These are phyloP conservation scores for Aspergillus pseudoterreus DNA, from an alignment of 2,329 filamentous ascomycete genomes.

Conservation along the genomic window DNA sequence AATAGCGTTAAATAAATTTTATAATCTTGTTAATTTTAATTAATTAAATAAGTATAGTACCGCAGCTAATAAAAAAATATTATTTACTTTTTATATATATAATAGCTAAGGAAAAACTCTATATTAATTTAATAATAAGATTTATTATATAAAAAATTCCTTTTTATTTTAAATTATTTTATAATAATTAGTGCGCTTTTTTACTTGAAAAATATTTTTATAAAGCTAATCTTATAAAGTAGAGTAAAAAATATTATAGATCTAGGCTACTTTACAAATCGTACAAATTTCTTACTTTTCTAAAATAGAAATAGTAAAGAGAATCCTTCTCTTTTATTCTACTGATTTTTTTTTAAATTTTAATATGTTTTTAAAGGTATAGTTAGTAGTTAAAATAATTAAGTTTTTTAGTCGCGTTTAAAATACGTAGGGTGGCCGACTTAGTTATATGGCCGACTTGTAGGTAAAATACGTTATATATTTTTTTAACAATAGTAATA, in stretches of 20 bases:
- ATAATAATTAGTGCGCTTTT: background rate
- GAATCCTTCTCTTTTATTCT: conserved; percentile 3
- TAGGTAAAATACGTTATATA: no score
- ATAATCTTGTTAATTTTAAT: conserved; percentile 3
- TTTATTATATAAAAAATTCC: background rate
- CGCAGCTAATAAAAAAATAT: background rate
- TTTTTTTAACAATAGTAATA: no score
- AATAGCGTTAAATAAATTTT: conserved; percentile 6
- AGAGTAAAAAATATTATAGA: conserved; percentile 3
- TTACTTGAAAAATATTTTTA: background rate
- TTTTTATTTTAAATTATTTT: background rate
- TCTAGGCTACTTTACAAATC: conserved; percentile 1
- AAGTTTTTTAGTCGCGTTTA: no score
- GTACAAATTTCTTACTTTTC: background rate
- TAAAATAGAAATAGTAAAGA: conserved; percentile 2
- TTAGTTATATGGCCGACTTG: no score
- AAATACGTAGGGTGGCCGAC: no score
- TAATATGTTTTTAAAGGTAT: no score
- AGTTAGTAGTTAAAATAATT: no score
- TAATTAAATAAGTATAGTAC: conserved; percentile 1
- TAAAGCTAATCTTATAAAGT: background rate
- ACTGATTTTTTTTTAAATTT: no score
- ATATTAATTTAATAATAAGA: background rate
- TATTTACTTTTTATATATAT: background rate
- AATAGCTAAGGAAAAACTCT: background rate